Evolutionary conservation across 2,329 filamentous ascomycete species (phyloP), one percentile per base, ranked within the genome.

Genomic region (Teratosphaeria gauchensis): DNA sequence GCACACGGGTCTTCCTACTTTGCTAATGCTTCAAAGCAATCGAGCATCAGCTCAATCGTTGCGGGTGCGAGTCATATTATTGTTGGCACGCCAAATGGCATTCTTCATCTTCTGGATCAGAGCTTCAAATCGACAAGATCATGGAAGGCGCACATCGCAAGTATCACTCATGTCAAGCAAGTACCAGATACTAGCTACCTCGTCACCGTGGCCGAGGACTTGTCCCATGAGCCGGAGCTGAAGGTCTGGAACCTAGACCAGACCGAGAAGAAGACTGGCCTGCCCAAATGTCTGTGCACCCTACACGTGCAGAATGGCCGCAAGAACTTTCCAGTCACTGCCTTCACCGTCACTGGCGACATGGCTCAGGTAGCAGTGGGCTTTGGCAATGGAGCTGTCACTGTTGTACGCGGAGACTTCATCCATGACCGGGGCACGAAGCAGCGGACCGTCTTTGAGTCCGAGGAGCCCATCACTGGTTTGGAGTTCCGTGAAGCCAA

Each of bases 181-280:
- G 83, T 97, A 32, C 88, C 92, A 63, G 89, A 89, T 38, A 96
- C 92, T 0, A 87, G 90, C 57, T 76, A 96, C 62, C 80, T 99
- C 31, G 85, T 96, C 38, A 97, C 94, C 0, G 80, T 92, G 60
- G 84, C 88, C 60, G 94, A 99, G 74, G 92, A 97, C 68, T 78
- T 96, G 56, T 88, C 88, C 46, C 88, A 83, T 67, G 91, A 97
- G 67, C 92, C 94, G 0, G 82, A 92, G 21, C 76, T 99, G 61
- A 97, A 96, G 73, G 92, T 97, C n/a, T 99, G 94, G 94, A 92
- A 90, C 24, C 79, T 99, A 66, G 92, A 97, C 72, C 95, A 92
- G 75, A 82, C 87, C 3, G 90, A 95, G 65, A 97, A 94, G 81
- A 97, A 95, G 80, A 95, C 90, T 4, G 91, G 91, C 51, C 79